These are phyloP conservation scores for Heritiera littoralis DNA, from an alignment of 345 rosid species.

Conservation along the genomic window DNA sequence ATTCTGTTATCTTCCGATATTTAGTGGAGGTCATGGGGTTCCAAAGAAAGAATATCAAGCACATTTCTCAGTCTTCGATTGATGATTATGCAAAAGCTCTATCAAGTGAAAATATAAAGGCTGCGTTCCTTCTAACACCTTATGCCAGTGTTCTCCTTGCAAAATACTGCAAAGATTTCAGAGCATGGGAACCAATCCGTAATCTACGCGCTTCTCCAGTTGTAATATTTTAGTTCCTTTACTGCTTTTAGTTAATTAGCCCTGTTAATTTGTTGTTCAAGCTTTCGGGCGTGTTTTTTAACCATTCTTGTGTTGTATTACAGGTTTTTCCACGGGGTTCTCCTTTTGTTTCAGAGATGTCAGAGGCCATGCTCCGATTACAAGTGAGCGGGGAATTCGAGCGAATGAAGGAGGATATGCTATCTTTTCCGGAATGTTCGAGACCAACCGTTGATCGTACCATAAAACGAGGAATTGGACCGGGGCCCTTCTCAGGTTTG, in stretches of 20 bases:
- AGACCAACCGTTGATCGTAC: neutral
- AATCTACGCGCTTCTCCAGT: constrained; percentile 16
- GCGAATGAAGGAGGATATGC: constrained; percentile 4
- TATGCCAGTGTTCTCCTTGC: neutral
- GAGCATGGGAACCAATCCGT: neutral
- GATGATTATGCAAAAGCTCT: constrained; percentile 27
- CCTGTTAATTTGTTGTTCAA: neutral
- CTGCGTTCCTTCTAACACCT: constrained; percentile 24
- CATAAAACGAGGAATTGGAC: constrained; percentile 13
- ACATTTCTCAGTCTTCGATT: constrained; percentile 2
- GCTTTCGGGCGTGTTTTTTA: neutral
- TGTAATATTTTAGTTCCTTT: constrained; percentile 16
- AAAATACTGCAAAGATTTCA: constrained; percentile 26
- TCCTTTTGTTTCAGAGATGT: constrained; percentile 1
- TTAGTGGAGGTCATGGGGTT: constrained; percentile 17
- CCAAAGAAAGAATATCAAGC: constrained; percentile 18
- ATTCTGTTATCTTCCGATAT: neutral
- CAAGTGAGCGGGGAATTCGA: neutral
- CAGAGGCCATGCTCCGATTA: constrained; percentile 18
- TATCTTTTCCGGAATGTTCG: neutral
- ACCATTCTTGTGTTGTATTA: neutral
- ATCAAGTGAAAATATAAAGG: constrained; percentile 20
- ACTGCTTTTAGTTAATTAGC: neutral
- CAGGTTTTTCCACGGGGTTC: constrained; percentile 26
- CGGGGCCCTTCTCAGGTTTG: constrained; percentile 16